Base-by-base conservation (phyloP, 2,329 filamentous ascomycete species). In the Aspergillus sp. region DNA sequence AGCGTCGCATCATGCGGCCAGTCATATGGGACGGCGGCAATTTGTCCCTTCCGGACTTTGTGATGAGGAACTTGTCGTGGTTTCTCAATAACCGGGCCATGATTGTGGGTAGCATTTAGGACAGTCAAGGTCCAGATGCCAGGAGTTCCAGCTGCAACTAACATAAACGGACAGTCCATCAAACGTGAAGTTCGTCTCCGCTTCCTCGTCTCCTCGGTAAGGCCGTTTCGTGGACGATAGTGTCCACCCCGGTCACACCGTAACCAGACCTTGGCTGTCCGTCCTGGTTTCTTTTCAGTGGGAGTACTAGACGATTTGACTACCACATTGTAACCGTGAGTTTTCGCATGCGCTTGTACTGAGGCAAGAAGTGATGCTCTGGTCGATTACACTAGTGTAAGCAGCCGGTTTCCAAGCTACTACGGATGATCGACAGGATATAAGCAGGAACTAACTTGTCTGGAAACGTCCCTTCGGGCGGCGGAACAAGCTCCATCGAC, bases 1-100 rank as follows among this genome's bases (percentile, higher is more conserved):
- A 80, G 71, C 7, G 73, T 73, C 2, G 74, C 73, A 66, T 79
- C 75, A 60, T 80, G 77, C 8, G 78, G 78, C 77, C 77, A 79
- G 59, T 77, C 75, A 64, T 79, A 79, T 5, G 77, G 77, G 14
- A 68, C 59, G 1, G 75, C 75, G 4, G 70, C 65, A 37, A 78
- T 63, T 60, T 77, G 75, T 24, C 75, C 83, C 50, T 77, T 77
- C 37, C 75, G 75, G 45, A 75, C 73, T 56, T 75, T 76, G 47
- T 75, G 74, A 41, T 77, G 75, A 60, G 73, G 69, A 27, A 71
- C 66, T 52, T 74, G 75, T 9, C 75, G 74, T 17, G 75, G 71
- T 54, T 75, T 75, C 47, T 78, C 75, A 43, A 75, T 53, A 24
- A 77, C 66, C 6, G 76, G 75, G 5, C 75, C 75, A 60, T 78